Conservation (phyloP, 2,329 filamentous ascomycete genomes). For the Huntiella moniliformis region DNA sequence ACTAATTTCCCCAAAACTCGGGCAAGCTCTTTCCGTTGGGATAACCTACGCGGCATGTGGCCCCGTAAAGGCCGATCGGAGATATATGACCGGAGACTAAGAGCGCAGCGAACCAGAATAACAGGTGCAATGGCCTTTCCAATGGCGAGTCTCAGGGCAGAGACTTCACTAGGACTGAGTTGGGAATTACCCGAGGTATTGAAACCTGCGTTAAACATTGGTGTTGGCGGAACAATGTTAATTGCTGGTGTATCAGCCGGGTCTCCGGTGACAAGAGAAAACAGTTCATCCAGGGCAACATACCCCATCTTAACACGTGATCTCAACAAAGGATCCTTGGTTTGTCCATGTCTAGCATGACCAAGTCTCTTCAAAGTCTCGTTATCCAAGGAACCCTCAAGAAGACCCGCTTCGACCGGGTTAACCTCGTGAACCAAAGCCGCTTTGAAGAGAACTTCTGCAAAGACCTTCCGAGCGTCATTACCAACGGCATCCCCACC, state of each 20-base stretch:
- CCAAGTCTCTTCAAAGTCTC: constrained; percentile 30
- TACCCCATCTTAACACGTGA: constrained; percentile 57
- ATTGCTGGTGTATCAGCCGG: constrained; percentile 22
- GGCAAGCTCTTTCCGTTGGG: constrained; percentile 59
- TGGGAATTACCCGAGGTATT: not conserved
- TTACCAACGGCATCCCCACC: constrained; percentile 48
- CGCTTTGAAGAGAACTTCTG: constrained; percentile 57
- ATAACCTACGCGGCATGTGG: constrained; percentile 70
- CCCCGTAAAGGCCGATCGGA: constrained; percentile 83
- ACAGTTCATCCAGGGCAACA: constrained; percentile 62
- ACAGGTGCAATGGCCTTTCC: constrained; percentile 62
- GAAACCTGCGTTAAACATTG: constrained; percentile 16
- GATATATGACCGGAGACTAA: constrained; percentile 68
- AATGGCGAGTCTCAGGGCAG: constrained; percentile 26
- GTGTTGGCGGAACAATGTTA: constrained; percentile 26
- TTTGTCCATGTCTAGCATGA: constrained; percentile 49
- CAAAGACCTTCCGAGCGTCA: constrained; percentile 47
- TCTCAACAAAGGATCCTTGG: constrained; percentile 46
- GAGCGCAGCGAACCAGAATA: constrained; percentile 60
- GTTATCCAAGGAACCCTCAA: constrained; percentile 14
- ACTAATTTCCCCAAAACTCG: constrained; percentile 51
- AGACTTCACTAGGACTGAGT: not conserved
- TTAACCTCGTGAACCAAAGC: constrained; percentile 53
- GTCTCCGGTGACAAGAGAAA: constrained; percentile 42
- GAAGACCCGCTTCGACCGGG: constrained; percentile 30